Evolutionary conservation across 2,329 filamentous ascomycete genomes (phyloP), one percentile per base, ranked within the genome.

Genomic region (Fusarium penzigii): DNA sequence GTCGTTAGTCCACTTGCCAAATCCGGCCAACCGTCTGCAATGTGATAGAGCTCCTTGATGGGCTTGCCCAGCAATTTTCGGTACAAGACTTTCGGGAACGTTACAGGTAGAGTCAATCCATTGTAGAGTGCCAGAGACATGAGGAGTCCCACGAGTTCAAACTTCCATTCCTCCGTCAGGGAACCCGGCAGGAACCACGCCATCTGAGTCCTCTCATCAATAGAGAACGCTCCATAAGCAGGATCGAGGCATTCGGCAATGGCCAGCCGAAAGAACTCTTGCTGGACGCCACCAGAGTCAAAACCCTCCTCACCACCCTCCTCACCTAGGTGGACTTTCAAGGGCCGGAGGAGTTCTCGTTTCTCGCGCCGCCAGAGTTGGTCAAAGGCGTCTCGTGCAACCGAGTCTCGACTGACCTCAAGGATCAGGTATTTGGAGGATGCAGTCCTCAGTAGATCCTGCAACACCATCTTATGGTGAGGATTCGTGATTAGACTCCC

Each of bases 271-370:
- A 99, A 97, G 68, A 96, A 97, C 58, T 99, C 94, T 68, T 96
- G 92, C 63, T 97, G 93, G 1, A 99, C 92, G 57, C 94, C 94
- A 41, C 94, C 94, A 44, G 93, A 91, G 69, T 99, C 94, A 34
- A 95, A 84, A 0, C 94, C 94, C 68, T 95, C 87, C 70, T 97
- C 94, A 29, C 91, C 90, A 48, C 80, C 79, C 34, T 90, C 86
- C 66, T 91, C 88, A 4, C 92, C 92, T 51, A 97, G 83, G 46
- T 90, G 87, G 9, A 99, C 87, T 65, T 96, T 96, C 34, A 99
- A 74, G 1, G 94, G 94, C 25, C 91, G 84, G 65, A 93, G 76
- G 3, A 97, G 76, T 72, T 97, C 91, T 36, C 89, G 81, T 64
- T 85, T 84, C 70, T 97, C 87, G 36, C 92, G 83, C 48, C 90